Conservation (phyloP, 495 filamentous ascomycete genomes). For the Chaetomidium leptoderma region DNA sequence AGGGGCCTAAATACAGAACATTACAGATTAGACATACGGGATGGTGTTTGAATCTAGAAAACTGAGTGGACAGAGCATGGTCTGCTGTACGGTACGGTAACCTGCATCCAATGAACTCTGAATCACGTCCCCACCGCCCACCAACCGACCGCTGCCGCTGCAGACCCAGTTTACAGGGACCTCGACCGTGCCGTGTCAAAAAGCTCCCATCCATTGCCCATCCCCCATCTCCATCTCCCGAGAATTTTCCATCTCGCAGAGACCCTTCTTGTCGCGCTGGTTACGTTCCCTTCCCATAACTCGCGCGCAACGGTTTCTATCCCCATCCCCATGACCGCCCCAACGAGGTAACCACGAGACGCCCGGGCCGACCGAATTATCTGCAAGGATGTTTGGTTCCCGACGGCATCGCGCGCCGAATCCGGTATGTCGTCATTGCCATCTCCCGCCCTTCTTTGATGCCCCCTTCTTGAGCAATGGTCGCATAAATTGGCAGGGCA, state of each 20-base stretch:
- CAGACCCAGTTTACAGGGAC: slow-evolving; percentile 1
- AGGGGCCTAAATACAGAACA: too few relatives aligned
- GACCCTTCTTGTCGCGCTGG: not conserved
- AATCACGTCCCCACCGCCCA: too few relatives aligned
- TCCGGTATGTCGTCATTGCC: slow-evolving; percentile 45
- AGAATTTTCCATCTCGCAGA: not conserved
- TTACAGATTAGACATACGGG: too few relatives aligned
- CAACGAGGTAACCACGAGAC: slow-evolving; percentile 16
- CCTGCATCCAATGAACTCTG: too few relatives aligned
- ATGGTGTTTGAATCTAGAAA: too few relatives aligned
- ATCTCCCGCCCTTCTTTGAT: slow-evolving; percentile 1
- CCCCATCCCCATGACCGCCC: slow-evolving; percentile 18
- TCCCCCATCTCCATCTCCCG: not conserved
- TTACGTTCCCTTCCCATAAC: not conserved
- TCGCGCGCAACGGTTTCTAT: not conserved
- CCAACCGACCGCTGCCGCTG: not conserved
- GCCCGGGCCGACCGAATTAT: slow-evolving; percentile 15
- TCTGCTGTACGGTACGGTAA: too few relatives aligned
- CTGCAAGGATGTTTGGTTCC: slow-evolving; percentile 43
- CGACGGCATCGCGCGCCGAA: slow-evolving; percentile 43
- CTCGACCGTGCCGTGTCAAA: not conserved
- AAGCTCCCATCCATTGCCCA: slow-evolving; percentile 1
- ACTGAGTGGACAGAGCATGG: too few relatives aligned
- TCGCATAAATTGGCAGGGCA: too few relatives aligned
- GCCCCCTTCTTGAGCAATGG: too few relatives aligned